phyloP scores from a whole-genome alignment of 2,329 filamentous ascomycete genomes.

The Colletotrichum scovillei region DNA sequence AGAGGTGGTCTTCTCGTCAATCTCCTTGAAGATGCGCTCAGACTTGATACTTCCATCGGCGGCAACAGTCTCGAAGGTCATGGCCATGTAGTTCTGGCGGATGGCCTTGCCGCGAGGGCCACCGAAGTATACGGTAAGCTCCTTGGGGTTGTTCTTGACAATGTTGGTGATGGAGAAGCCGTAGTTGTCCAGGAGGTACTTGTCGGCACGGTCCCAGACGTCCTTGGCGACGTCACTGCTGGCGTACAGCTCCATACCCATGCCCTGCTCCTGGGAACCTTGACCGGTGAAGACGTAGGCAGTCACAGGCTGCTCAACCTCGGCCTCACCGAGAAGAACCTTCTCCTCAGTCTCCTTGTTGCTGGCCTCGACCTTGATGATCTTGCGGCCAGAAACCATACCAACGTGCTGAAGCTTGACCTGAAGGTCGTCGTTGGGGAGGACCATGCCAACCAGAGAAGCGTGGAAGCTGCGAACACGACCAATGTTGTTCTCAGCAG shows the following conservation, averaged over 20 bases:
- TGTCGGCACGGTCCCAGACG: slow-evolving; percentile 97
- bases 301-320: slow-evolving; percentile 96
- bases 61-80: slow-evolving; percentile 99
- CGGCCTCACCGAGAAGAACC: slow-evolving; percentile 92
- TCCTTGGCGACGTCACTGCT: slow-evolving; percentile 95
- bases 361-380: slow-evolving; percentile 97
- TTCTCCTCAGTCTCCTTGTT: slow-evolving; percentile 98
- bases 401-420: slow-evolving; percentile 96
- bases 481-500: slow-evolving; percentile 97
- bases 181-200: slow-evolving; percentile 98
- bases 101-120: slow-evolving; percentile 97
- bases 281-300: slow-evolving; percentile 99
- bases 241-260: slow-evolving; percentile 99
- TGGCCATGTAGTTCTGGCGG: slow-evolving; percentile 98
- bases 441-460: slow-evolving; percentile 96
- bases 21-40: slow-evolving; percentile 99
- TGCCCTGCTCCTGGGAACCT: slow-evolving; percentile 97
- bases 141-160: slow-evolving; percentile 99
- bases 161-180: slow-evolving; percentile 99
- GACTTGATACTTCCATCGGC: slow-evolving; percentile 94
- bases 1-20: slow-evolving; percentile 89
- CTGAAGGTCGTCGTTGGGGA: slow-evolving; percentile 94
- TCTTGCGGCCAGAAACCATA: slow-evolving; percentile 98
- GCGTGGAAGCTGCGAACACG: slow-evolving; percentile 98
- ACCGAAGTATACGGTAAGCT: slow-evolving; percentile 98